A percentile compares a stretch with the other conserved stretches of the same genome.
Conservation (phyloP, 768 basidiomycete species). For the Leccinum boreale region DNA sequence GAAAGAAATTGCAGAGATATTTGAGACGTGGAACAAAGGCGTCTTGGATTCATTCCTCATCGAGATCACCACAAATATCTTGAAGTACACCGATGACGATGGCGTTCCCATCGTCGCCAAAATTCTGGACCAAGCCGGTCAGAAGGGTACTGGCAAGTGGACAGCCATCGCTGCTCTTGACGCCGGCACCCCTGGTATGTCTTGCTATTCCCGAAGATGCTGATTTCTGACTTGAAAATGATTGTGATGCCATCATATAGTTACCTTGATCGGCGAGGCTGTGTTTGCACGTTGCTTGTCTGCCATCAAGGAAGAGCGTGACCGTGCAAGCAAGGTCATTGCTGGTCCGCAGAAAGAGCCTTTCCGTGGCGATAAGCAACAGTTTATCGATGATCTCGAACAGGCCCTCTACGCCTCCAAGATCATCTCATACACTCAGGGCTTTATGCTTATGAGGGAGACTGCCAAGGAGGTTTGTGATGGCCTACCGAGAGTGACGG, state of each 20-base stretch:
- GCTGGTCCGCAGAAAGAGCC: conserved; percentile 87
- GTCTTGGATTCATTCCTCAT: conserved; percentile 99
- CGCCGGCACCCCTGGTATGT: conserved; percentile 77
- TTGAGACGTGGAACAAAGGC: conserved; percentile 94
- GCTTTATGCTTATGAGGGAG: conserved; percentile 99
- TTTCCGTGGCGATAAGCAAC: conserved; percentile 97
- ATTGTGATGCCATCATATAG: conserved; percentile 37
- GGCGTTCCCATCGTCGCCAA: conserved; percentile 88
- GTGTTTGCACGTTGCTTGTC: conserved; percentile 99
- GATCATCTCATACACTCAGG: conserved; percentile 99
- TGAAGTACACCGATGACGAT: conserved; percentile 96
- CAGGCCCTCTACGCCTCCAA: conserved; percentile 99
- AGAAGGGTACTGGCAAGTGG: conserved; percentile 99
- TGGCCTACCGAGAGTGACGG: not conserved
- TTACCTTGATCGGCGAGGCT: conserved; percentile 98
- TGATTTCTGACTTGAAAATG: conserved; percentile 5
- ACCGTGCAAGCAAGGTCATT: conserved; percentile 87
- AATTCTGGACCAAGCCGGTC: conserved; percentile 94
- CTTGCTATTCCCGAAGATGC: conserved; percentile 5
- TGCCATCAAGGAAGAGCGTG: conserved; percentile 93
- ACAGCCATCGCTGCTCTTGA: conserved; percentile 97
- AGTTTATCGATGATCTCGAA: conserved; percentile 99
- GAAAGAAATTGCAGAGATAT: conserved; percentile 91
- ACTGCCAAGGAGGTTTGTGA: conserved; percentile 82
- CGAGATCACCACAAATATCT: conserved; percentile 95